These are phyloP conservation scores for Dactylellina parvicollis DNA, from an alignment of 2,329 filamentous ascomycete species.

Conservation along the genomic window DNA sequence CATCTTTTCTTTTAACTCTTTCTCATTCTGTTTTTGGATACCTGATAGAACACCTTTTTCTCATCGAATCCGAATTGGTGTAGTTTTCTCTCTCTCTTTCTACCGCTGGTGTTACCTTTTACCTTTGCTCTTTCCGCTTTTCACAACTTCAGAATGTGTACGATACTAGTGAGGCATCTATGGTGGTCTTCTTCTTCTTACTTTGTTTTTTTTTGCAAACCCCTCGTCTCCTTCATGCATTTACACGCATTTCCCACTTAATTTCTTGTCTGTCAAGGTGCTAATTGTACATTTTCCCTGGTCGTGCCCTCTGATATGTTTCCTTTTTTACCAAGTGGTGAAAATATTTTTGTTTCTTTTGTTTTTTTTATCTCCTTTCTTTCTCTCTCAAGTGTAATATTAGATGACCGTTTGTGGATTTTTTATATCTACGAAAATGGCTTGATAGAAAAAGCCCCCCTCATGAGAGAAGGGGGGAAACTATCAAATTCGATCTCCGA, in stretches of 20 bases:
- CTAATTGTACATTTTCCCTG: neutral
- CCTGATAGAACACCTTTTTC: slow-evolving; percentile 44
- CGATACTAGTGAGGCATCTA: slow-evolving; percentile 22
- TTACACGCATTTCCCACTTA: slow-evolving; percentile 17
- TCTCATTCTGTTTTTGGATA: slow-evolving; percentile 33
- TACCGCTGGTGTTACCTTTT: slow-evolving; percentile 26
- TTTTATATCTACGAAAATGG: slow-evolving; percentile 10
- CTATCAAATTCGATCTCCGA: neutral
- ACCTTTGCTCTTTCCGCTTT: slow-evolving; percentile 18
- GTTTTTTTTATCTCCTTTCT: slow-evolving; percentile 31
- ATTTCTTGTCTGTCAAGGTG: slow-evolving; percentile 4
- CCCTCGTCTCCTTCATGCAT: slow-evolving; percentile 5
- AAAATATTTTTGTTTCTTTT: too few relatives aligned
- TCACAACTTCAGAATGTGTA: slow-evolving; percentile 45
- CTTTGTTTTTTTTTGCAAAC: slow-evolving; percentile 8
- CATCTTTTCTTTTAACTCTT: neutral
- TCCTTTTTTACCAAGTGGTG: too few relatives aligned
- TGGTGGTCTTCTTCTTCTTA: slow-evolving; percentile 1
- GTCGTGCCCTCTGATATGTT: neutral
- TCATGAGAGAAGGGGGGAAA: slow-evolving; percentile 16
- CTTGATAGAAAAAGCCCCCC: slow-evolving; percentile 5
- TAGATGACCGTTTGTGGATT: slow-evolving; percentile 31
- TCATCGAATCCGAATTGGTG: slow-evolving; percentile 11
- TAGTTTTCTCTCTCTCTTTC: slow-evolving; percentile 13
- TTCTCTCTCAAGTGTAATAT: slow-evolving; percentile 46